Base-by-base conservation (phyloP, 306 rosid genomes). In the Pterocarpus santalinus region DNA sequence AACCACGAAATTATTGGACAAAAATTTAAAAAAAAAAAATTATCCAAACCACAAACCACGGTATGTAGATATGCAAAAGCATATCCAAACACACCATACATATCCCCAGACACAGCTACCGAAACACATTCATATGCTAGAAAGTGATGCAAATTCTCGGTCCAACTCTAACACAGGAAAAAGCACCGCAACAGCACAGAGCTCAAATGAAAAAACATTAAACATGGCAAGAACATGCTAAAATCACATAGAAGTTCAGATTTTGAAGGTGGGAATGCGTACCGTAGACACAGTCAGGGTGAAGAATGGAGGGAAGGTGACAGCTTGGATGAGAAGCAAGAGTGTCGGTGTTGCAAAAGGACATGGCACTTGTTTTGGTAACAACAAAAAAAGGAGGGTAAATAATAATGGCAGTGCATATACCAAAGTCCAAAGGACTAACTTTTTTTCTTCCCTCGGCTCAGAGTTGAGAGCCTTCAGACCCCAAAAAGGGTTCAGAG, bases 271-370 rank as follows among this genome's bases (percentile, higher is more conserved):
- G 12, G 8, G 33, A 68, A 64, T 5, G 74, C 90, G 55, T 57
- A 89, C 94, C 92, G 8, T 83, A 65, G 57, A 52, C 6, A 51
- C 11, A 6, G 17, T 4, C 11, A 55, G 61, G 62, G 63, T 39
- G 49, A 44, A 36, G 82, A 60, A 63, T 47, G 89, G 51, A 82
- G 33, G 72, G 62, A 73, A 78, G n/a, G 52, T 15, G 38, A 10
- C 22, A 75, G 63, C 75, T 71, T 75, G 76, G 79, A 72, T 75
- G 44, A 0, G 81, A 67, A 82, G 87, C 16, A 81, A 77, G 28
- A n/a, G 88, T 87, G 98, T 94, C 96, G 92, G 97, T 94, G 94
- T 5, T 49, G 76, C n/a, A 67, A 65, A 76, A 77, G 34, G 69
- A 16, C 32, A 71, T 7, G 46, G 83, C 41, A 22, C 28, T 22